Percentiles rank a stretch among this genome's conserved stretches.
Evolutionary conservation across 2,329 filamentous ascomycete genomes (phyloP).

Genomic region (Aspergillus fumigatiaffinis): DNA sequence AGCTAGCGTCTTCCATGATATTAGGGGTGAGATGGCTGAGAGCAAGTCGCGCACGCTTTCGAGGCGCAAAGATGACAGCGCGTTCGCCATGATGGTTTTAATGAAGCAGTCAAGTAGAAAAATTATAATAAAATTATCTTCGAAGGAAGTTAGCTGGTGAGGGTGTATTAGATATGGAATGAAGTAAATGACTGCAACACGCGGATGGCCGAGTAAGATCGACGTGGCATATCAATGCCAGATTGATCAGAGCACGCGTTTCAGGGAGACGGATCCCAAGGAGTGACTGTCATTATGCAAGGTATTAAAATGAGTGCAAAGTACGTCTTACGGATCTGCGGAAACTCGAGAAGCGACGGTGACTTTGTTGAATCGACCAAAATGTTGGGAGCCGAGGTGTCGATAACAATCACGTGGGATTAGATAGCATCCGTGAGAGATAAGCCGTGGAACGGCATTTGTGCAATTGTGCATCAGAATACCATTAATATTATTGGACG

Average conservation of each 20-base stretch:
- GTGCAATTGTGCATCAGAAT: background rate
- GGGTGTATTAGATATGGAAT: background rate
- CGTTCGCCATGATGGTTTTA: conserved; percentile 7
- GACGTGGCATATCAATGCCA: background rate
- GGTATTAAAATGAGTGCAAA: background rate
- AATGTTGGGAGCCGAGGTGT: background rate
- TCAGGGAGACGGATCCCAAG: background rate
- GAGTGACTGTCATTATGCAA: background rate
- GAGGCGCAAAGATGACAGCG: conserved; percentile 10
- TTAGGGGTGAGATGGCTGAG: conserved; percentile 17
- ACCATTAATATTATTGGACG: background rate
- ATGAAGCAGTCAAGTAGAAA: background rate
- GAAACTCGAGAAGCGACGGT: background rate
- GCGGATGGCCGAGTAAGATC: background rate
- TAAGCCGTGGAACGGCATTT: background rate
- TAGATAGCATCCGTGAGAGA: background rate
- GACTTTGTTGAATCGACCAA: background rate
- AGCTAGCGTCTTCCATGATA: conserved; percentile 34
- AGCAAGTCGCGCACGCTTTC: conserved; percentile 23
- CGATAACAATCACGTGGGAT: background rate
- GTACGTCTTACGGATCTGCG: background rate
- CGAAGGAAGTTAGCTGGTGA: background rate
- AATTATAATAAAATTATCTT: background rate
- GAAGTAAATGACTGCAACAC: background rate
- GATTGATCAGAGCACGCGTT: background rate